Base-by-base conservation (phyloP, 2,329 filamentous ascomycete species). In the Scortechinia acanthostroma region DNA sequence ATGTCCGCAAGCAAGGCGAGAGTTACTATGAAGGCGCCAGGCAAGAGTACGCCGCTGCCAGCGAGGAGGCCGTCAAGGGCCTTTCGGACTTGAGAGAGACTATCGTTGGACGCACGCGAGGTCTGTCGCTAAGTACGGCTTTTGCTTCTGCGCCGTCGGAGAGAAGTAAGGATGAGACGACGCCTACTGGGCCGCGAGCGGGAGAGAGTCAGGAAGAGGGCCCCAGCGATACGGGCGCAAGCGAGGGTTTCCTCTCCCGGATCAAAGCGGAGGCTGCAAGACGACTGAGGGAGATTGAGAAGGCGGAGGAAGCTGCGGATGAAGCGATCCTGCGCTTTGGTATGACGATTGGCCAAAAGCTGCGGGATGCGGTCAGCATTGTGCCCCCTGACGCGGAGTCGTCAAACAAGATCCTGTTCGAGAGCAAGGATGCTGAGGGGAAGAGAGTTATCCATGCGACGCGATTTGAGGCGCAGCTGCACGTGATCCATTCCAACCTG, bases 371-470 rank as follows among this genome's bases (percentile, higher is more conserved):
- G 43, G 86, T 98, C 46, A 89, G 78, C 45, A 88, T 98, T 54
- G 83, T 88, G 15, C 86, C 91, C 0, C 89, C 72, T 3, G 72
- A 69, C 1, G 69, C 65, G 16, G 62, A 64, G 42, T 62, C 77
- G 52, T 69, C 70, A 10, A 19, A 17, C 52, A 72, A 84, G 43
- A 80, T 95, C 22, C 72, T 96, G 3, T 98, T 97, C 56, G 93
- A 97, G 68, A 95, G 88, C 58, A 95, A 91, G 61, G 91, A 96
- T 63, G 81, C 86, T 3, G 78, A 81, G 43, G 91, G 91, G 21
- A 96, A 93, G 71, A 77, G 93, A 46, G 89, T 97, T 15, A 95
- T 97, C 51, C 93, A 98, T 61, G 88, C 89, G 1, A 95, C 90
- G 44, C 78, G 93, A 49, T 91, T 96, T 59, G 93, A 98, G 58